phyloP scores from a whole-genome alignment of 352 stramenopile genomes.

The Pythium brassicae region DNA sequence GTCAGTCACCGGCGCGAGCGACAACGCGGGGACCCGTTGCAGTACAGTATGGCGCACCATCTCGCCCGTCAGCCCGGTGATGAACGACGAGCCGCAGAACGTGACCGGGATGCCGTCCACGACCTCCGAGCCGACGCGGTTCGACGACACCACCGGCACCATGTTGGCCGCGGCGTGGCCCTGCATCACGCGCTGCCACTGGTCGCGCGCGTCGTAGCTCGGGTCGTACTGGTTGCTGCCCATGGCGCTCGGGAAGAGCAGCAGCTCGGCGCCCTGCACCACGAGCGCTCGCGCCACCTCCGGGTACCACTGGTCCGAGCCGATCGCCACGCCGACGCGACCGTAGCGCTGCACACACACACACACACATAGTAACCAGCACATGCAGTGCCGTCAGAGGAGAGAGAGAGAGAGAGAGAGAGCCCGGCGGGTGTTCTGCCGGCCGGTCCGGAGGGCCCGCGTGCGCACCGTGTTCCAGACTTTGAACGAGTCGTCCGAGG shows the following conservation, averaged over 20 bases:
- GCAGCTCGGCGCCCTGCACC: conserved; percentile 86
- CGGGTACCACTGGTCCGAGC: conserved; percentile 92
- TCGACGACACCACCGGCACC: conserved; percentile 88
- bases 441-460: too few relatives aligned
- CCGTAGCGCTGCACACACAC: conserved; percentile 61
- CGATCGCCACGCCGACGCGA: conserved; percentile 86
- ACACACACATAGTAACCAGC: background rate
- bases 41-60: too few relatives aligned
- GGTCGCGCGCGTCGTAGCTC: conserved; percentile 81
- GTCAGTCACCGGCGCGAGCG: background rate
- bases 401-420: too few relatives aligned
- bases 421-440: too few relatives aligned
- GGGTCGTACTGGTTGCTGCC: conserved; percentile 86
- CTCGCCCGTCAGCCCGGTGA: conserved; percentile 88
- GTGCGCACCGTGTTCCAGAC: conserved; percentile 83
- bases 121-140: conserved; percentile 84
- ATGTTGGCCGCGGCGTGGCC: conserved; percentile 88
- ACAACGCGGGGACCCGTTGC: too few relatives aligned
- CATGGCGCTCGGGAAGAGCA: conserved; percentile 78
- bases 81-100: conserved; percentile 92
- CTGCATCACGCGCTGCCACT: conserved; percentile 92
- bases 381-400: background rate
- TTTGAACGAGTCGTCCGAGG: conserved; percentile 85
- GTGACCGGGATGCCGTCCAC: conserved; percentile 79
- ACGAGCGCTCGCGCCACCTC: conserved; percentile 86